Conservation (phyloP, 2,329 filamentous ascomycete genomes). For the Neoarthrinium moseri region DNA sequence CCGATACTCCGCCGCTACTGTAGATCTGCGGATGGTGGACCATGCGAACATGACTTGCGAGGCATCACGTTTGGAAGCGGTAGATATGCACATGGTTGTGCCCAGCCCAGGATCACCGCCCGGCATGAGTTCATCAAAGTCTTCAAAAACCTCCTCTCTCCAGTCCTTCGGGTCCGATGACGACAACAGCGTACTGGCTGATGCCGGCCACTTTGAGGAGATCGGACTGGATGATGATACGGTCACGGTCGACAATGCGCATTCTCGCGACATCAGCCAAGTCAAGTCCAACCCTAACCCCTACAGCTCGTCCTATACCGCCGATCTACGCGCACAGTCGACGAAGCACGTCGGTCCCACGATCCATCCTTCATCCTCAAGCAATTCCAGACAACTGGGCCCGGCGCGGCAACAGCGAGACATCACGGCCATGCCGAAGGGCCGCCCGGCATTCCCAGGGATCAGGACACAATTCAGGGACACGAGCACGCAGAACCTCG, state of each 20-base stretch:
- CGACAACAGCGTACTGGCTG: constrained; percentile 67
- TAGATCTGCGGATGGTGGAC: constrained; percentile 15
- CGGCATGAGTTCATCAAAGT: constrained; percentile 79
- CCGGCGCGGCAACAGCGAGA: constrained; percentile 31
- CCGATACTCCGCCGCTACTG: no score
- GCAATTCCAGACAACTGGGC: constrained; percentile 25
- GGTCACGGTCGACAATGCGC: constrained; percentile 28
- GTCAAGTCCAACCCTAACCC: constrained; percentile 41
- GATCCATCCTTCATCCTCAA: constrained; percentile 19
- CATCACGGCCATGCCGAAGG: constrained; percentile 24
- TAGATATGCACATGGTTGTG: constrained; percentile 34
- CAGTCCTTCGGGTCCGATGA: constrained; percentile 74
- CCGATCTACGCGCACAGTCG: constrained; percentile 37
- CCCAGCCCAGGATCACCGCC: constrained; percentile 65
- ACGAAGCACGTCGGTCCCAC: constrained; percentile 25
- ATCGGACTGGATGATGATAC: constrained; percentile 80
- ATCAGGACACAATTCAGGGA: constrained; percentile 45
- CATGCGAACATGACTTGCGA: constrained; percentile 39
- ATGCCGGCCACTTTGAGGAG: constrained; percentile 87
- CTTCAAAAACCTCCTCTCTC: constrained; percentile 87
- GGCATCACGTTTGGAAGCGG: constrained; percentile 30
- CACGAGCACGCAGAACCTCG: constrained; percentile 41
- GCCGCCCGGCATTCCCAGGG: constrained; percentile 43
- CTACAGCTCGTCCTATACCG: constrained; percentile 46
- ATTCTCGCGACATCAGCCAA: constrained; percentile 30